These are phyloP conservation scores for Didymella pinodella DNA, from an alignment of 2,329 filamentous ascomycete genomes.

Conservation along the genomic window DNA sequence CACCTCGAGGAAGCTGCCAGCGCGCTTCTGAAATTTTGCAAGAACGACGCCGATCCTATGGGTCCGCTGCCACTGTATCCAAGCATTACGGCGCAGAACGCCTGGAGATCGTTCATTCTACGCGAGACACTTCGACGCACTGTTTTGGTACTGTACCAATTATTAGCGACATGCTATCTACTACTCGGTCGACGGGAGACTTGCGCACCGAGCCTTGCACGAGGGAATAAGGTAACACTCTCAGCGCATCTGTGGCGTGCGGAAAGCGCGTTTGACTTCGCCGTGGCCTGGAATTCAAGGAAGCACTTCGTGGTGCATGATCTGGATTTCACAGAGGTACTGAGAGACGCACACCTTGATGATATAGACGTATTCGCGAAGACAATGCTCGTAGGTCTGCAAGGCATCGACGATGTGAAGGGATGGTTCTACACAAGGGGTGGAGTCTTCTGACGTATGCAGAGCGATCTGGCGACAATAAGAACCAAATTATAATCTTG, in stretches of 20 bases:
- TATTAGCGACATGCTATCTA: slow-evolving; percentile 43
- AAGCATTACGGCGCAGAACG: slow-evolving; percentile 47
- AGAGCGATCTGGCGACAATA: not conserved
- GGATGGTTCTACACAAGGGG: slow-evolving; percentile 42
- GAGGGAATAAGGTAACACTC: slow-evolving; percentile 31
- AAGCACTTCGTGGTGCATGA: slow-evolving; percentile 40
- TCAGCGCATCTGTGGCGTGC: slow-evolving; percentile 45
- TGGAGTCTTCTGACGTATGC: slow-evolving; percentile 16
- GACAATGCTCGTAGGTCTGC: slow-evolving; percentile 38
- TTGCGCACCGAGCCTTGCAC: slow-evolving; percentile 23
- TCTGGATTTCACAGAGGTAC: slow-evolving; percentile 38
- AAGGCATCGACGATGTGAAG: slow-evolving; percentile 42
- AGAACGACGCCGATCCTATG: slow-evolving; percentile 24
- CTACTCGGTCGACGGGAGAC: slow-evolving; percentile 23
- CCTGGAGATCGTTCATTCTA: slow-evolving; percentile 63
- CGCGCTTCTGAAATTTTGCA: slow-evolving; percentile 17
- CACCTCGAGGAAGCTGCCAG: slow-evolving; percentile 28
- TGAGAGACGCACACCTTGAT: slow-evolving; percentile 32
- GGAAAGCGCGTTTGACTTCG: slow-evolving; percentile 41
- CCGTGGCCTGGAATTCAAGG: slow-evolving; percentile 42
- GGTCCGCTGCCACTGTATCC: slow-evolving; percentile 51
- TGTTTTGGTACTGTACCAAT: slow-evolving; percentile 58
- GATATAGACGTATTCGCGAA: slow-evolving; percentile 43
- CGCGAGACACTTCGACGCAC: slow-evolving; percentile 64
- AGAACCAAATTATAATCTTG: no score